Evolutionary conservation across 2,329 filamentous ascomycete species (phyloP).

Genomic region (Alternaria sp.): DNA sequence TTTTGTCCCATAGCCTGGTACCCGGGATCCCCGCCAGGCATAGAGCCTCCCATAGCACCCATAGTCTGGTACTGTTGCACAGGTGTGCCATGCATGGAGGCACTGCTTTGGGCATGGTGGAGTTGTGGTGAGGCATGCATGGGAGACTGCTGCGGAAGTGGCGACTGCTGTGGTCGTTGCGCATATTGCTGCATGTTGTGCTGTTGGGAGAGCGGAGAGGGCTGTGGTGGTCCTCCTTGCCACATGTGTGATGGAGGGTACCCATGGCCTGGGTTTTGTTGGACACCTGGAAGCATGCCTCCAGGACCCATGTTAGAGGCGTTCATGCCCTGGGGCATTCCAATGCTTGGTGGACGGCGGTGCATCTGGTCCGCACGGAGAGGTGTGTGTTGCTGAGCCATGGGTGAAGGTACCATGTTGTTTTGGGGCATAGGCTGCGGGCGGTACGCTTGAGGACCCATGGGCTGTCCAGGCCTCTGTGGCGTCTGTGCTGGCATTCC

Average conservation of each 20-base stretch:
- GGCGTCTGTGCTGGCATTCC: slow-evolving; percentile 65
- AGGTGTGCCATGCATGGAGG: slow-evolving; percentile 54
- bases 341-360: slow-evolving; percentile 68
- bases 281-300: slow-evolving; percentile 51
- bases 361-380: slow-evolving; percentile 70
- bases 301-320: slow-evolving; percentile 47
- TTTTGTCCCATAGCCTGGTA: slow-evolving; percentile 59
- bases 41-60: slow-evolving; percentile 53
- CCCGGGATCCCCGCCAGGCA: slow-evolving; percentile 37
- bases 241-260: slow-evolving; percentile 60
- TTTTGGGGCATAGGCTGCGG: slow-evolving; percentile 76
- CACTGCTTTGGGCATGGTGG: slow-evolving; percentile 54
- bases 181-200: slow-evolving; percentile 58
- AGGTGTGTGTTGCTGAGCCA: slow-evolving; percentile 73
- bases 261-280: slow-evolving; percentile 55
- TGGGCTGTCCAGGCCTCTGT: slow-evolving; percentile 68
- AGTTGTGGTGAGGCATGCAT: slow-evolving; percentile 61
- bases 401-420: slow-evolving; percentile 75
- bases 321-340: slow-evolving; percentile 18
- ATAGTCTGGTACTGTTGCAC: slow-evolving; percentile 58
- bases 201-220: slow-evolving; percentile 58
- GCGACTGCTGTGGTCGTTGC: slow-evolving; percentile 54
- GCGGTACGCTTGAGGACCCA: slow-evolving; percentile 72
- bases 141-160: slow-evolving; percentile 58
- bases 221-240: slow-evolving; percentile 59